Evolutionary conservation across 371 early-diverging fungal genomes (phyloP).

Genomic region (Lichtheimia ramosa): DNA sequence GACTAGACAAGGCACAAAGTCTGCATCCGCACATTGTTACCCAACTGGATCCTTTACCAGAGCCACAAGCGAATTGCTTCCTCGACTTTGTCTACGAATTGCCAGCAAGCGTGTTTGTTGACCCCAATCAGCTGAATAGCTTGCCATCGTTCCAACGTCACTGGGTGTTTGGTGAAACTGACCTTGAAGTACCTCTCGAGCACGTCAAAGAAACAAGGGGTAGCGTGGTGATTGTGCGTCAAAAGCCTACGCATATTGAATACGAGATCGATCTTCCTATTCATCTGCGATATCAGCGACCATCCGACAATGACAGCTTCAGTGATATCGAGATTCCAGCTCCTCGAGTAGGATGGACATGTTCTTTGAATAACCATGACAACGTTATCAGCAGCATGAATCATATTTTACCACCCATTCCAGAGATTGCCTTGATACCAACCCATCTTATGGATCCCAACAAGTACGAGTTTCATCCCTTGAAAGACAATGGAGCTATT

Average conservation of each 20-base stretch:
- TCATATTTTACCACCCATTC: slow-evolving; percentile 10
- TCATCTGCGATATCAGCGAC: slow-evolving; percentile 47
- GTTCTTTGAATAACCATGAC: slow-evolving; percentile 8
- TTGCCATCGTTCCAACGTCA: slow-evolving; percentile 9
- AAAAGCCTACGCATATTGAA: neutral
- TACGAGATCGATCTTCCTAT: slow-evolving; percentile 34
- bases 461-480: neutral
- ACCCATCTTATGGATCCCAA: slow-evolving; percentile 3
- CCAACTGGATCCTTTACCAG: slow-evolving; percentile 5
- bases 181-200: slow-evolving; percentile 46
- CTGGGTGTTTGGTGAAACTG: slow-evolving; percentile 41
- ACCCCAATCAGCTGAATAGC: slow-evolving; percentile 40
- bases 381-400: neutral
- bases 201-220: slow-evolving; percentile 38
- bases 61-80: slow-evolving; percentile 15
- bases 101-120: slow-evolving; percentile 50
- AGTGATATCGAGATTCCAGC: slow-evolving; percentile 24
- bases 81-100: slow-evolving; percentile 38
- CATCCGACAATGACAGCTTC: slow-evolving; percentile 17
- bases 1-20: slow-evolving; percentile 17
- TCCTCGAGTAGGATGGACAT: slow-evolving; percentile 46
- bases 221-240: slow-evolving; percentile 38
- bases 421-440: slow-evolving; percentile 4
- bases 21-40: slow-evolving; percentile 45
- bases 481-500: neutral